Evolutionary conservation across 176 grass and related monocot species (phyloP).

Genomic region (Musa troglodytarum): DNA sequence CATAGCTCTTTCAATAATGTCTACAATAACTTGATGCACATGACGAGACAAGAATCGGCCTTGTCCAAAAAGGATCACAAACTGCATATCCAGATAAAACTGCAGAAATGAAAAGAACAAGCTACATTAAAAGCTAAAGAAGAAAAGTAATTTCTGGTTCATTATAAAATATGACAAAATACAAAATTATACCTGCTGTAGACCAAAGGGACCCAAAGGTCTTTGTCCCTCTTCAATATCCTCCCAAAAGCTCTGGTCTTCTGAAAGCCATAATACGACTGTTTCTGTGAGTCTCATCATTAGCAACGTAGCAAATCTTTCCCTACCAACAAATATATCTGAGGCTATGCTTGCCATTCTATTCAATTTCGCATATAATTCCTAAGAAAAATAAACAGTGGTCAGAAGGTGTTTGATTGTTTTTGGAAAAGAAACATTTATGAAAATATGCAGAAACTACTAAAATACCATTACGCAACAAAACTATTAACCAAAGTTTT

Average conservation of each 20-base stretch:
- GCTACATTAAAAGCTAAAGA: neutral
- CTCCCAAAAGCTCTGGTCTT: conserved; percentile 90
- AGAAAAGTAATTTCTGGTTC: neutral
- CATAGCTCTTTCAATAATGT: conserved; percentile 90
- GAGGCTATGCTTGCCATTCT: conserved; percentile 58
- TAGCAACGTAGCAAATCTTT: conserved; percentile 84
- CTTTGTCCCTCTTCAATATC: conserved; percentile 74
- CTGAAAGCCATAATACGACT: conserved; percentile 76
- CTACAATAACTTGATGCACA: conserved; percentile 86
- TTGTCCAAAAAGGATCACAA: conserved; percentile 83
- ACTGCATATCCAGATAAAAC: conserved; percentile 99
- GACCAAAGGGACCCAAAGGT: conserved; percentile 53
- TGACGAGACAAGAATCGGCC: conserved; percentile 79
- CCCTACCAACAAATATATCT: conserved; percentile 88
- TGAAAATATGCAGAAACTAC: neutral
- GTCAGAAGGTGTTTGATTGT: conserved; percentile 10
- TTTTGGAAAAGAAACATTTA: neutral
- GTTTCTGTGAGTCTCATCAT: conserved; percentile 94
- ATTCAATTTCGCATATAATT: conserved; percentile 77
- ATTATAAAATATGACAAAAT: neutral
- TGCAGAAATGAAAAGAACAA: conserved; percentile 29
- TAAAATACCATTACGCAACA: neutral
- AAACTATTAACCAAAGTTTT: neutral
- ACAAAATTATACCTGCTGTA: conserved; percentile 51
- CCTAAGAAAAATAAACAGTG: conserved; percentile 36